Percentiles rank a stretch among this genome's conserved stretches.
Conservation (phyloP, 345 rosid species). For the Eucalyptus leucophloia region DNA sequence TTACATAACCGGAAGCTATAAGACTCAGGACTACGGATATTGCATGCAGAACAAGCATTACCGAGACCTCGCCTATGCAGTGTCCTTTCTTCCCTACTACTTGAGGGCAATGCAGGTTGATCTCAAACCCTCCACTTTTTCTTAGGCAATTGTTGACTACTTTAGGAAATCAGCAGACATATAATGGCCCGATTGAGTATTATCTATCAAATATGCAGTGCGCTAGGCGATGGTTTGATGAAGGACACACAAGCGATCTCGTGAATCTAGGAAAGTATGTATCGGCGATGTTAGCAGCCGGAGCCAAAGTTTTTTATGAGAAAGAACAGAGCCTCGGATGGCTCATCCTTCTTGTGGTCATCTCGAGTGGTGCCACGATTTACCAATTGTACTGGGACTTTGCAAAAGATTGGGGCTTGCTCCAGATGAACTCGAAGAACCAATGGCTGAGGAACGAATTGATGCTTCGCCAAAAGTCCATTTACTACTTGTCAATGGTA, state of each 20-base stretch:
- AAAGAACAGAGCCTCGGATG: constrained; percentile 50
- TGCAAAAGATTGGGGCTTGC: constrained; percentile 98
- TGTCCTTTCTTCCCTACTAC: constrained; percentile 94
- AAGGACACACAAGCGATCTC: constrained; percentile 62
- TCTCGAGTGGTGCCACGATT: constrained; percentile 79
- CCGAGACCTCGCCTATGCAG: constrained; percentile 83
- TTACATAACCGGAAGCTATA: constrained; percentile 82
- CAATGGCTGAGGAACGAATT: constrained; percentile 99
- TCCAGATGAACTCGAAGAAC: constrained; percentile 68
- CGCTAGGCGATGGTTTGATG: constrained; percentile 93
- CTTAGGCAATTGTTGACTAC: not conserved
- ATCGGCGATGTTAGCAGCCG: constrained; percentile 96
- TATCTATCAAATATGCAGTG: constrained; percentile 33
- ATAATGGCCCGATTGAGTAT: not conserved
- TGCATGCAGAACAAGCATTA: constrained; percentile 68
- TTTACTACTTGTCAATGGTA: constrained; percentile 98
- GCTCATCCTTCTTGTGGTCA: constrained; percentile 58
- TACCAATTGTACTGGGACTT: constrained; percentile 98
- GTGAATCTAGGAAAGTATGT: constrained; percentile 91
- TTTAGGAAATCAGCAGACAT: not conserved
- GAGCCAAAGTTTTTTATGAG: constrained; percentile 85
- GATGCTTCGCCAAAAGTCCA: constrained; percentile 72
- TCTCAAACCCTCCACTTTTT: not conserved
- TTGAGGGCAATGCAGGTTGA: constrained; percentile 99
- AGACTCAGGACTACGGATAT: constrained; percentile 73